A percentile compares a stretch with the other conserved stretches of the same genome.
Conservation (phyloP, 192 early-diverging fungal genomes). For the Backusella macrospora region DNA sequence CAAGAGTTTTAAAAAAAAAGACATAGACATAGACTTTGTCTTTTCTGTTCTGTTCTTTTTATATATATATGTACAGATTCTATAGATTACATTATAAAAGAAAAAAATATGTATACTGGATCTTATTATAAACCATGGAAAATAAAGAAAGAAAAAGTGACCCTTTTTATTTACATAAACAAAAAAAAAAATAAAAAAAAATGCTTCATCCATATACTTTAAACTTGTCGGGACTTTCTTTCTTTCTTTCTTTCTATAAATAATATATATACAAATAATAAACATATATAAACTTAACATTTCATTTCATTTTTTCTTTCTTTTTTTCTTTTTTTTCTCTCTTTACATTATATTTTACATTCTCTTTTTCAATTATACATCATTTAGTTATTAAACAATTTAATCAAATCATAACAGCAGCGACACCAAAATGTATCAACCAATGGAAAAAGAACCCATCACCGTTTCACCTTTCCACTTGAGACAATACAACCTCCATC, state of each 20-base stretch:
- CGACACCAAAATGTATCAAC: not conserved
- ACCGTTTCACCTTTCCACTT: not conserved
- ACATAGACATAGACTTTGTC: no score
- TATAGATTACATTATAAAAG: no score
- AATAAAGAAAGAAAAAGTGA: not conserved
- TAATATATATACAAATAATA: not conserved
- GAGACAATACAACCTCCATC: not conserved
- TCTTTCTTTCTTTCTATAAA: not conserved
- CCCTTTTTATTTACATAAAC: not conserved
- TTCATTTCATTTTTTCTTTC: not conserved
- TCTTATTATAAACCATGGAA: not conserved
- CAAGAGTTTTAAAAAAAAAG: no score
- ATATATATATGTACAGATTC: no score
- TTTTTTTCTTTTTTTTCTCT: not conserved
- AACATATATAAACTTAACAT: not conserved
- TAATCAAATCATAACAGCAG: not conserved
- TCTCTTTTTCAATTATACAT: slow-evolving; percentile 10
- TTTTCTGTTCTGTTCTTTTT: no score
- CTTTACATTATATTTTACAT: not conserved
- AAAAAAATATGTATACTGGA: no score
- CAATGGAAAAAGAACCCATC: slow-evolving; percentile 21
- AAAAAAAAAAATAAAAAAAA: not conserved
- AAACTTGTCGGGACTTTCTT: slow-evolving; percentile 1
- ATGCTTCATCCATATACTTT: not conserved
- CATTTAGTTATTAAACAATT: not conserved